Evolutionary conservation across 2,329 filamentous ascomycete species (phyloP).

Genomic region (Colletotrichum sp.): DNA sequence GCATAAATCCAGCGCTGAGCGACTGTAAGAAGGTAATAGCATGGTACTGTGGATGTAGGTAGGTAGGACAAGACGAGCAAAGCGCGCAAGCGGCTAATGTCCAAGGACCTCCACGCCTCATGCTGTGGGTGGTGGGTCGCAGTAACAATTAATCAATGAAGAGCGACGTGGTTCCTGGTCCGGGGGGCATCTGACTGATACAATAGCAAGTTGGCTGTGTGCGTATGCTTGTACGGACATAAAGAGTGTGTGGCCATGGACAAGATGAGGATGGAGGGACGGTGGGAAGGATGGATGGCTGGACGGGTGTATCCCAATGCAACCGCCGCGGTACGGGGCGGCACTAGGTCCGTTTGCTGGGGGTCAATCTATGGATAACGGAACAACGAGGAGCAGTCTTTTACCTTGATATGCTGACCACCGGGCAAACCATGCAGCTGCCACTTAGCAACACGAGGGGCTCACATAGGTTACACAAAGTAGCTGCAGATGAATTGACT

Average conservation of each 20-base stretch:
- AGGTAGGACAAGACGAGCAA: neutral
- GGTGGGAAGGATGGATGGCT: slow-evolving; percentile 10
- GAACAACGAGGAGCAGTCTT: neutral
- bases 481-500: slow-evolving; percentile 12
- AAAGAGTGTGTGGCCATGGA: slow-evolving; percentile 4
- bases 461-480: slow-evolving; percentile 15
- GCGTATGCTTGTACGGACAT: neutral
- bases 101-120: slow-evolving; percentile 3
- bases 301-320: slow-evolving; percentile 1
- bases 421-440: slow-evolving; percentile 3
- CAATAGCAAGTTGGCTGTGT: slow-evolving; percentile 7
- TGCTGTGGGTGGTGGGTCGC: slow-evolving; percentile 13
- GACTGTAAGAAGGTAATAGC: neutral
- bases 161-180: slow-evolving; percentile 5
- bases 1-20: slow-evolving; percentile 7
- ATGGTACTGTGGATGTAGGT: neutral
- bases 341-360: neutral
- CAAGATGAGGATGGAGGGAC: slow-evolving; percentile 1
- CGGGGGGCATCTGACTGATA: slow-evolving; percentile 16
- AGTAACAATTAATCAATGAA: slow-evolving; percentile 8
- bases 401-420: slow-evolving; percentile 15
- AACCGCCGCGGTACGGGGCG: slow-evolving; percentile 7
- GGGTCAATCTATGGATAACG: neutral
- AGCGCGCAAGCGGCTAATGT: slow-evolving; percentile 11
- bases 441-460: neutral